Conservation (phyloP, 192 early-diverging fungal species). For the Chytriomyces sp. region DNA sequence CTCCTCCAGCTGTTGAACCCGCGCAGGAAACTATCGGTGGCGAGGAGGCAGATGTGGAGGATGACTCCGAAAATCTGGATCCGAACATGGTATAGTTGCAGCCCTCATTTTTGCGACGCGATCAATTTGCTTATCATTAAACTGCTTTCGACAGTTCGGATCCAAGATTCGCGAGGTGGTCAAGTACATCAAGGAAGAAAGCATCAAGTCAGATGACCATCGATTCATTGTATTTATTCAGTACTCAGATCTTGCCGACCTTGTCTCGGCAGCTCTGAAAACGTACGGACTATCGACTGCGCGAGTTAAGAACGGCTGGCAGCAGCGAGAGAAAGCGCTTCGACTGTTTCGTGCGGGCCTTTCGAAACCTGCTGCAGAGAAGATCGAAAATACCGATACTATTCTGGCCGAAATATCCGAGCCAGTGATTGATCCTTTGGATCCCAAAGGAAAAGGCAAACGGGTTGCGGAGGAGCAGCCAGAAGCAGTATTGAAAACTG, state of each 20-base stretch:
- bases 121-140: neutral
- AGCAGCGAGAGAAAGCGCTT: slow-evolving; percentile 11
- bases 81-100: slow-evolving; percentile 4
- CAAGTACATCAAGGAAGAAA: slow-evolving; percentile 2
- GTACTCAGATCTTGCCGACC: slow-evolving; percentile 10
- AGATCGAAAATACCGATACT: neutral
- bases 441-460: neutral
- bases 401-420: neutral
- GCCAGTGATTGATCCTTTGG: neutral
- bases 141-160: slow-evolving; percentile 9
- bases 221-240: slow-evolving; percentile 31
- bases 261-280: slow-evolving; percentile 13
- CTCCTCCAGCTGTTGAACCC: slow-evolving; percentile 11
- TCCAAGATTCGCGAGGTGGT: slow-evolving; percentile 28
- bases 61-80: neutral
- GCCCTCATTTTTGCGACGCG: no score
- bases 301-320: slow-evolving; percentile 5
- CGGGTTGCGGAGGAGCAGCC: neutral
- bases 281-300: slow-evolving; percentile 14
- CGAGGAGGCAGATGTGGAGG: neutral
- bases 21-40: neutral
- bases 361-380: neutral
- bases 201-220: neutral
- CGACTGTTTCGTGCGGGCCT: slow-evolving; percentile 1
- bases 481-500: no score